Base-by-base conservation (phyloP, 768 basidiomycete species). In the Pleurotus citrinopileatus region DNA sequence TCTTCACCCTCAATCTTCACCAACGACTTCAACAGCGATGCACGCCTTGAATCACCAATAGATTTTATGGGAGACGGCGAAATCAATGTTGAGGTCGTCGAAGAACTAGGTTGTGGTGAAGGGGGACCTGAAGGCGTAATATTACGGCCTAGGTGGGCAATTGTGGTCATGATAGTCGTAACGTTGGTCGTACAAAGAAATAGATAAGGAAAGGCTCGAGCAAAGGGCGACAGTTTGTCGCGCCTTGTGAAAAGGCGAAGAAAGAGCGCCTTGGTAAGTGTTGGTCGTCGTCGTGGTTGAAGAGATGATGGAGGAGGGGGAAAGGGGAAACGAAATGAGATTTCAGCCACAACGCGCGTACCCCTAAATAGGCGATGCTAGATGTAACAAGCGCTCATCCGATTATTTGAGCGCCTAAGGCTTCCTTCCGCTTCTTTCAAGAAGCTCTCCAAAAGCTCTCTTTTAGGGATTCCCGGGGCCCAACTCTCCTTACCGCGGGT, bases 161-260 rank as follows among this genome's bases (percentile, higher is more conserved):
- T 34, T 9, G 32, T 34, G n/a, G 48, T 38, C 48, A 51, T 50
- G 34, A 50, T 51, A 26, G 37, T 51, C 48, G 34, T 51, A 17
- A 51, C 19, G 34, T 51, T 51, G 17, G 48, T 51, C 25, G 34
- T 32, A 37, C 48, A 51, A 23, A 34, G 32, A 34, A 38, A 51
- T 51, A 47, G 45, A 47, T 47, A 32, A 47, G 45, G 45, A 32
- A 47, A 29, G n/a, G 48, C 48, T 6, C 48, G 48, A 25, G 20
- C 3, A n/a, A 51, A 19, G n/a, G 48, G 32, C 19, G 48, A 37
- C 48, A 51, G 29, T 17, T 17, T 47, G 23, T 6, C 17, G 38
- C 38, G 5, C 12, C 38, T 7, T 19, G 15, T 12, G 17, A 19
- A 19, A n/a, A 12, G 29, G 38, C 38, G 38, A 19, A n/a, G 19